Percentiles rank a stretch among this genome's conserved stretches.
These are phyloP conservation scores for Russula abietina DNA, from an alignment of 768 basidiomycete genomes.

Conservation along the genomic window DNA sequence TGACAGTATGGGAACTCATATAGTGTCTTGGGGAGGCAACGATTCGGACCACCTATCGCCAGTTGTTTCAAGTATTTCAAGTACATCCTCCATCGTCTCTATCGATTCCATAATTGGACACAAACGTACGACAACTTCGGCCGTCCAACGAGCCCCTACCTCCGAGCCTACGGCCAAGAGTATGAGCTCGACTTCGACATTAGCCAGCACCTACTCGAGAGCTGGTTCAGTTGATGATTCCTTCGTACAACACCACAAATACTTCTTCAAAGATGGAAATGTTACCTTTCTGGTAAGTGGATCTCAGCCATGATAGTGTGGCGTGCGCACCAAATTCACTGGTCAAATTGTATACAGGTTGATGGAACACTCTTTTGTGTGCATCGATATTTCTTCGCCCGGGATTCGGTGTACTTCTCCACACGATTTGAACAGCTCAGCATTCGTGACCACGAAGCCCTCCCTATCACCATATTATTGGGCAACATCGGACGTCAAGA, in stretches of 20 bases:
- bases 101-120: not conserved
- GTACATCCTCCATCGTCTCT: not conserved
- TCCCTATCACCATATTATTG: no score
- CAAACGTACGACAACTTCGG: not conserved
- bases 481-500: no score
- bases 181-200: no score
- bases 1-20: not conserved
- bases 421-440: not conserved
- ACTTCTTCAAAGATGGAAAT: no score
- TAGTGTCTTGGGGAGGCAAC: not conserved
- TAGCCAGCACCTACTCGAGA: no score
- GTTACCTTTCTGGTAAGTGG: no score
- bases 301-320: no score
- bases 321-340: no score
- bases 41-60: not conserved
- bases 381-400: conserved; percentile 18
- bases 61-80: not conserved
- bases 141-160: not conserved
- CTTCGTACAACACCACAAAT: no score
- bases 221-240: no score
- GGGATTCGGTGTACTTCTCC: conserved; percentile 15
- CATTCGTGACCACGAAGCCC: no score
- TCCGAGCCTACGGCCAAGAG: not conserved
- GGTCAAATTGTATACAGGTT: conserved; percentile 1
- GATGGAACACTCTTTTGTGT: no score